These are phyloP conservation scores for Brassica incana DNA, from an alignment of 345 rosid species.

Conservation along the genomic window DNA sequence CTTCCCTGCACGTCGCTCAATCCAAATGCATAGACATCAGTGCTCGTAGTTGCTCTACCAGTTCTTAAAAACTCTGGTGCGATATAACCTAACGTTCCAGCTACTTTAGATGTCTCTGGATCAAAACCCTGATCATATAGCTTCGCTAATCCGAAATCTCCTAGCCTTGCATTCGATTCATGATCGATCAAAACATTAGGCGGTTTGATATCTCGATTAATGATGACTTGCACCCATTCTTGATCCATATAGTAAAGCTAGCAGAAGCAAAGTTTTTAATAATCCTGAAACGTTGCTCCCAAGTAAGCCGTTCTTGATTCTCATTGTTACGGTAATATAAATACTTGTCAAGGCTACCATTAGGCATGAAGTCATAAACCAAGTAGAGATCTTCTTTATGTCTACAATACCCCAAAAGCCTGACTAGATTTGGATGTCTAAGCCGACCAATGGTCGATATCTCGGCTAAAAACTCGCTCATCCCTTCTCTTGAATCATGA, in stretches of 20 bases:
- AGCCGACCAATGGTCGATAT: slow-evolving; percentile 18
- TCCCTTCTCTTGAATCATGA: slow-evolving; percentile 56
- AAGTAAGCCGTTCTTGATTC: slow-evolving; percentile 31
- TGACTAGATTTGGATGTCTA: no score
- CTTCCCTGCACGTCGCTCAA: slow-evolving; percentile 16
- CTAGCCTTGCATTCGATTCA: slow-evolving; percentile 42
- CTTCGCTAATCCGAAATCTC: slow-evolving; percentile 51
- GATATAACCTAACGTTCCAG: slow-evolving; percentile 47
- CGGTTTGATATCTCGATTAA: slow-evolving; percentile 31
- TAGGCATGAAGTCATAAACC: no score
- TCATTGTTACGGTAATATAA: neutral
- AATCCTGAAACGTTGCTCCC: slow-evolving; percentile 48
- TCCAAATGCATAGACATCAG: slow-evolving; percentile 50
- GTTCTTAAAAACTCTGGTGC: slow-evolving; percentile 45
- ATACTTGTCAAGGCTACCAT: no score
- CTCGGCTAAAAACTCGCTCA: slow-evolving; percentile 56
- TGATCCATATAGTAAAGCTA: slow-evolving; percentile 40
- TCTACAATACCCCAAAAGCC: no score
- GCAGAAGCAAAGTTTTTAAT: slow-evolving; percentile 44
- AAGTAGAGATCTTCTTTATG: no score
- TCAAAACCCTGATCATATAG: slow-evolving; percentile 41
- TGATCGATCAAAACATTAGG: slow-evolving; percentile 12
- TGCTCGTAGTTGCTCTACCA: slow-evolving; percentile 45
- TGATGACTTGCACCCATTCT: slow-evolving; percentile 52
- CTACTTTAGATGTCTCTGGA: slow-evolving; percentile 45